These are phyloP conservation scores for Pythium vanterpoolii DNA, from an alignment of 352 stramenopile genomes.

Conservation along the genomic window DNA sequence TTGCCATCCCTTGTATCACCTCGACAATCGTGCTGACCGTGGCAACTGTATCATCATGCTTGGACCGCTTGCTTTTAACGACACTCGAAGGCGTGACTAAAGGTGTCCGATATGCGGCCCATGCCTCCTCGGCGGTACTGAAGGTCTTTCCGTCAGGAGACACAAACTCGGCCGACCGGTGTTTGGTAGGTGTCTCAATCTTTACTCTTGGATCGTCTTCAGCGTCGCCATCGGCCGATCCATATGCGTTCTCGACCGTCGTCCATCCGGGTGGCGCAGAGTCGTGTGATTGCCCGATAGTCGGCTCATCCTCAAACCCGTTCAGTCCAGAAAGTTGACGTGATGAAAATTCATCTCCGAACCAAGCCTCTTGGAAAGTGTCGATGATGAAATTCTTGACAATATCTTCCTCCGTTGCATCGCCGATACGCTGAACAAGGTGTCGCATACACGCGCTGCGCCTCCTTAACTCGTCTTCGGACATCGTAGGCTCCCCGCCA, in stretches of 20 bases:
- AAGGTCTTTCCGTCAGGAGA: conserved; percentile 53
- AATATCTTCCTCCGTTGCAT: conserved; percentile 59
- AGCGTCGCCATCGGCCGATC: not conserved
- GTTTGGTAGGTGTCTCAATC: not conserved
- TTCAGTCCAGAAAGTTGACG: conserved; percentile 30
- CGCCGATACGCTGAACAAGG: conserved; percentile 73
- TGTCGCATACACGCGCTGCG: conserved; percentile 70
- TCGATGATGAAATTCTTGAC: conserved; percentile 88
- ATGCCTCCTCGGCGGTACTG: conserved; percentile 55
- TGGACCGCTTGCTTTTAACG: conserved; percentile 58
- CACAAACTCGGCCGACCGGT: conserved; percentile 34
- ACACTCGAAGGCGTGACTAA: conserved; percentile 58
- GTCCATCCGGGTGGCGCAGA: conserved; percentile 56
- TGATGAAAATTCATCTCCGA: conserved; percentile 55
- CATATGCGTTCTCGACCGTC: conserved; percentile 14
- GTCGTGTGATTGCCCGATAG: not conserved
- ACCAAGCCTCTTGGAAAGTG: conserved; percentile 86
- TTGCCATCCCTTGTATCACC: conserved; percentile 70
- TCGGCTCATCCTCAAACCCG: conserved; percentile 38
- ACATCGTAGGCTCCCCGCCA: conserved; percentile 5
- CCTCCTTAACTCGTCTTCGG: conserved; percentile 36
- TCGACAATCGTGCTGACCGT: conserved; percentile 71
- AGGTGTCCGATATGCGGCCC: conserved; percentile 50
- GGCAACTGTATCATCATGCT: conserved; percentile 55
- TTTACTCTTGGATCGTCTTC: conserved; percentile 1